Conservation (phyloP, 2,329 filamentous ascomycete genomes). For the Didymella pomorum region DNA sequence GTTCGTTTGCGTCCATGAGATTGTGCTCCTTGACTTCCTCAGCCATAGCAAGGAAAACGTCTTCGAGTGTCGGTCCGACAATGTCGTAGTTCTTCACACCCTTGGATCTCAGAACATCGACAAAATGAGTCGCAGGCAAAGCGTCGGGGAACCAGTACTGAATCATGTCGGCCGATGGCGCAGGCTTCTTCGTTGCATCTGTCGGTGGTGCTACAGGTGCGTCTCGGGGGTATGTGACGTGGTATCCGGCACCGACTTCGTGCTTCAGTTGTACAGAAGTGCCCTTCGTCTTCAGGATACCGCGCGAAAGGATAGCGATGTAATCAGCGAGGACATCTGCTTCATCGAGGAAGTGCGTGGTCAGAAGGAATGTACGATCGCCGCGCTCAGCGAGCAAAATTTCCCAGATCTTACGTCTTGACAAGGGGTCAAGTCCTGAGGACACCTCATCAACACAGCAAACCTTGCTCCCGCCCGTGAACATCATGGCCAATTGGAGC, state of each 20-base stretch:
- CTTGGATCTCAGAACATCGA: slow-evolving; percentile 71
- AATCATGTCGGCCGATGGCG: slow-evolving; percentile 67
- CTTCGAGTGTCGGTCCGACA: slow-evolving; percentile 88
- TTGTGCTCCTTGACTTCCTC: slow-evolving; percentile 74
- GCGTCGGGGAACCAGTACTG: slow-evolving; percentile 78
- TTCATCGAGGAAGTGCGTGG: slow-evolving; percentile 93
- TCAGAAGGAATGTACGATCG: slow-evolving; percentile 81
- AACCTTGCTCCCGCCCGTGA: slow-evolving; percentile 85
- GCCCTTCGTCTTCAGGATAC: slow-evolving; percentile 80
- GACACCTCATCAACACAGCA: slow-evolving; percentile 94
- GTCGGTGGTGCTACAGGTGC: slow-evolving; percentile 60
- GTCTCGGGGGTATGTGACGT: slow-evolving; percentile 61
- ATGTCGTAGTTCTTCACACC: slow-evolving; percentile 82
- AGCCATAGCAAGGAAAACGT: slow-evolving; percentile 86
- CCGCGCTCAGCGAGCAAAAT: slow-evolving; percentile 87
- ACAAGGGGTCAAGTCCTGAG: slow-evolving; percentile 85
- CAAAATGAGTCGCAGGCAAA: slow-evolving; percentile 72
- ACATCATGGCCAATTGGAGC: slow-evolving; percentile 92
- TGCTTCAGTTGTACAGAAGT: slow-evolving; percentile 88
- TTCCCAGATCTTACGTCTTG: slow-evolving; percentile 90
- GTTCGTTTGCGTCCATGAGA: slow-evolving; percentile 38
- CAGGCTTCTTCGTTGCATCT: slow-evolving; percentile 53
- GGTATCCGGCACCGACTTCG: slow-evolving; percentile 81
- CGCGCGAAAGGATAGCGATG: slow-evolving; percentile 87
- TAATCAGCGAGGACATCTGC: slow-evolving; percentile 89